Percentiles rank a stretch among this genome's conserved stretches.
phyloP scores from a whole-genome alignment of 2,329 filamentous ascomycete genomes.

The Aulographum hederae region DNA sequence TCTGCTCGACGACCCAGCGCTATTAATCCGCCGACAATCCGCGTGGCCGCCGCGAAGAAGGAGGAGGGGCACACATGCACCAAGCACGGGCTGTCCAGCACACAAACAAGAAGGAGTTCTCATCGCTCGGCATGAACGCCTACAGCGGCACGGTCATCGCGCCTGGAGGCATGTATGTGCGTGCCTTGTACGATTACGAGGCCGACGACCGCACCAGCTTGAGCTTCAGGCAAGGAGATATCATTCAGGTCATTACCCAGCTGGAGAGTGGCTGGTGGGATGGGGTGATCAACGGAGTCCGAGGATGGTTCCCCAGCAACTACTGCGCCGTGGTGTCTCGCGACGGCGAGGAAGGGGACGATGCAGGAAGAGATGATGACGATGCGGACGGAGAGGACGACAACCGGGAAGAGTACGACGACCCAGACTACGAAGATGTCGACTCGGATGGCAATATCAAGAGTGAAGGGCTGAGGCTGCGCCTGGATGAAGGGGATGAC shows the following conservation, averaged over 20 bases:
- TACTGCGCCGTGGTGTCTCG: conserved; percentile 80
- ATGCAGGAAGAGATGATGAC: conserved; percentile 37
- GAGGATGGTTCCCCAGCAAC: conserved; percentile 98
- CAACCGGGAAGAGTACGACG: conserved; percentile 48
- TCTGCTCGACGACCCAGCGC: too few relatives aligned
- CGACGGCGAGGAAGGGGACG: conserved; percentile 53
- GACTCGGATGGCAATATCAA: conserved; percentile 23
- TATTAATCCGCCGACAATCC: too few relatives aligned
- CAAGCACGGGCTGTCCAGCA: too few relatives aligned
- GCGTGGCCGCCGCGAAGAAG: too few relatives aligned
- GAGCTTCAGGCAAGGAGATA: conserved; percentile 90
- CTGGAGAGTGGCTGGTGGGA: conserved; percentile 99
- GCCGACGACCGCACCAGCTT: conserved; percentile 92
- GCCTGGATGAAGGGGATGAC: conserved; percentile 37
- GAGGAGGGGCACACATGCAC: too few relatives aligned
- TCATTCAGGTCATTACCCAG: conserved; percentile 97
- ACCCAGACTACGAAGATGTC: conserved; percentile 40
- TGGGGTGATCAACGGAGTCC: conserved; percentile 87
- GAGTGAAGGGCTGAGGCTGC: conserved; percentile 40
- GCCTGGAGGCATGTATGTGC: conserved; percentile 58
- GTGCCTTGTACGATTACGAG: conserved; percentile 93
- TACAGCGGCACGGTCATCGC: conserved; percentile 30
- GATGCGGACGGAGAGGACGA: conserved; percentile 43
- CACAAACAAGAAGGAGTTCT: too few relatives aligned
- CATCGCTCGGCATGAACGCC: too few relatives aligned